These are phyloP conservation scores for Kazachstania sp. DNA, from an alignment of 1,139 yeast species.

Conservation along the genomic window DNA sequence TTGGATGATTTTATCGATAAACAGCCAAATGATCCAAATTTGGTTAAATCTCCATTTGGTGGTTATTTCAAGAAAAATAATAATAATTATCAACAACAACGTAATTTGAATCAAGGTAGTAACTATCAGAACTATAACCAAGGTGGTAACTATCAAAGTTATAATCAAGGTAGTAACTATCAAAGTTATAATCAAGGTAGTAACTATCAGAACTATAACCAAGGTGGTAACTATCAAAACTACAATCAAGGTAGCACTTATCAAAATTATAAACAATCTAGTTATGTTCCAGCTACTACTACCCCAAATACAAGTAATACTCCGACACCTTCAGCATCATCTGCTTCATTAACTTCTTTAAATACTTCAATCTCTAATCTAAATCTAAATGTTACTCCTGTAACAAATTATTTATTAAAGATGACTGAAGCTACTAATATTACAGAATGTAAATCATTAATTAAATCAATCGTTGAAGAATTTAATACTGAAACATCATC, in stretches of 20 bases:
- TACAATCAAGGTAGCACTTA: constrained; percentile 9
- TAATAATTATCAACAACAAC: constrained; percentile 17
- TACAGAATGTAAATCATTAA: constrained; percentile 57
- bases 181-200: constrained; percentile 7
- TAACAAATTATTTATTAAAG: constrained; percentile 48
- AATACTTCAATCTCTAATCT: constrained; percentile 62
- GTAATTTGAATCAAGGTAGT: constrained; percentile 10
- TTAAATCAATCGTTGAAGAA: constrained; percentile 46
- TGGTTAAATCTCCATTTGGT: constrained; percentile 29
- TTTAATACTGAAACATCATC: constrained; percentile 41
- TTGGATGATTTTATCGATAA: constrained; percentile 26
- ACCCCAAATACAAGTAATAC: constrained; percentile 26
- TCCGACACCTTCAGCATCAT: constrained; percentile 31
- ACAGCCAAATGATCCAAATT: constrained; percentile 26
- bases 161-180: constrained; percentile 10
- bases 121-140: constrained; percentile 7
- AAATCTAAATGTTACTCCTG: constrained; percentile 45
- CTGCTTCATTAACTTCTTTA: constrained; percentile 65
- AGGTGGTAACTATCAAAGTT: constrained; percentile 9
- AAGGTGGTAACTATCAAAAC: constrained; percentile 10
- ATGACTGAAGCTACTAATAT: constrained; percentile 52
- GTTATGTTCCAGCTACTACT: constrained; percentile 21
- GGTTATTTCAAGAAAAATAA: constrained; percentile 26
- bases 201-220: constrained; percentile 10
- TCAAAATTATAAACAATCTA: constrained; percentile 7